Base-by-base conservation (phyloP, 495 filamentous ascomycete genomes). In the Podospora fimiseda region DNA sequence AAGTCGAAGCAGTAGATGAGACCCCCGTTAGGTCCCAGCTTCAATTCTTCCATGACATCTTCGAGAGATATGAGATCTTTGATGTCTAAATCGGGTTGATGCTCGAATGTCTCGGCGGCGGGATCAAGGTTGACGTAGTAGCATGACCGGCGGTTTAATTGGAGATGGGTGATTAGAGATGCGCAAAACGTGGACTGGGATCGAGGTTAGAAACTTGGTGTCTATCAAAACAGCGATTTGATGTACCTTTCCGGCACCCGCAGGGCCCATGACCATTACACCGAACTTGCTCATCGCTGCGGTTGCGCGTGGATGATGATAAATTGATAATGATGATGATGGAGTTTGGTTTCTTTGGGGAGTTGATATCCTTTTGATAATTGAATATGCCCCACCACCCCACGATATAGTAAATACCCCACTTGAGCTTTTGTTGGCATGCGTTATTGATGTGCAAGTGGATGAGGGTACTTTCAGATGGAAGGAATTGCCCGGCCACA, bases 111-210 rank as follows among this genome's bases (percentile, higher is more conserved):
- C 68, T 96, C 91, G 59, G 93, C 93, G 51, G 93, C 93, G 9
- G 93, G 93, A 70, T 98, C 93, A 56, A 98, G 87, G 73, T 98
- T 98, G 56, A 98, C 85, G 74, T 98, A 98, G 79, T 90, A 94
- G 68, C 75, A 75, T 50, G 90, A 94, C 1, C 93, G 87, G 42
- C 87, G 88, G 61, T 89, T 90, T 55, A 86, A 85, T 59, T 87
- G 85, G 18, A 96, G 84, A 62, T 98, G 89, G 18, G 91, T 86
- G 70, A 97, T 95, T 55, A 96, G 75, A 42, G 90, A 84, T 48
- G 88, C 84, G 78, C 90, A 96, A 70, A 97, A 97, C 39, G 92
- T 98, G 30, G 92, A 90, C 82, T 91, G 58, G 37, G n/a, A n/a
- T n/a, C n/a, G n/a, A n/a, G n/a, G n/a, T 30, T 57, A 33, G 43